phyloP scores from a whole-genome alignment of 2,329 filamentous ascomycete species.

The Venturia carpophila region DNA sequence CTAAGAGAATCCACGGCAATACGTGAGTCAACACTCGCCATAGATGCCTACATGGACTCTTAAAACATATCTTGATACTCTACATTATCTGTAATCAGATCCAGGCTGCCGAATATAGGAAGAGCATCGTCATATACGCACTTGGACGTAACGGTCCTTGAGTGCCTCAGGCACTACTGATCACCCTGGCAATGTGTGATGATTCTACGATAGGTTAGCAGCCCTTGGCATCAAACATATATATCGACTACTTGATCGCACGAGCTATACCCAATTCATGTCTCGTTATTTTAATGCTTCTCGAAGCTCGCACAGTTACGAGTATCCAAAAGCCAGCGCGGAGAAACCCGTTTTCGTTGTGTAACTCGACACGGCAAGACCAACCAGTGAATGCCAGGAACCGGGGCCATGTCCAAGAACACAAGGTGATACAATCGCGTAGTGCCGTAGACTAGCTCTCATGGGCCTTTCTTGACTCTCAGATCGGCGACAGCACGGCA shows the following conservation, averaged over 20 bases:
- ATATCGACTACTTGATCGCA: neutral
- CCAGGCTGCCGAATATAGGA: neutral
- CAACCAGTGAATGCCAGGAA: neutral
- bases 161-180: neutral
- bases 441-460: neutral
- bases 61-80: neutral
- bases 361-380: constrained; percentile 1
- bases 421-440: constrained; percentile 3
- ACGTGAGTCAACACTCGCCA: neutral
- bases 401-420: neutral
- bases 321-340: neutral
- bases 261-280: neutral
- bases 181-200: neutral
- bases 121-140: neutral
- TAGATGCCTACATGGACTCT: neutral
- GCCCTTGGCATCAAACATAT: neutral
- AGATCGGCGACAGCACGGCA: neutral
- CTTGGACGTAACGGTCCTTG: neutral
- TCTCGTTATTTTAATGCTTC: neutral
- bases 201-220: neutral
- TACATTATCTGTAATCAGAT: neutral
- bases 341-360: constrained; percentile 8
- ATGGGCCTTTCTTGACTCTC: constrained; percentile 7
- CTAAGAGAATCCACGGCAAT: neutral
- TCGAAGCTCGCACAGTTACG: neutral